Evolutionary conservation across 805 yeast species (phyloP).

Genomic region (Torulaspora microellipsoides): DNA sequence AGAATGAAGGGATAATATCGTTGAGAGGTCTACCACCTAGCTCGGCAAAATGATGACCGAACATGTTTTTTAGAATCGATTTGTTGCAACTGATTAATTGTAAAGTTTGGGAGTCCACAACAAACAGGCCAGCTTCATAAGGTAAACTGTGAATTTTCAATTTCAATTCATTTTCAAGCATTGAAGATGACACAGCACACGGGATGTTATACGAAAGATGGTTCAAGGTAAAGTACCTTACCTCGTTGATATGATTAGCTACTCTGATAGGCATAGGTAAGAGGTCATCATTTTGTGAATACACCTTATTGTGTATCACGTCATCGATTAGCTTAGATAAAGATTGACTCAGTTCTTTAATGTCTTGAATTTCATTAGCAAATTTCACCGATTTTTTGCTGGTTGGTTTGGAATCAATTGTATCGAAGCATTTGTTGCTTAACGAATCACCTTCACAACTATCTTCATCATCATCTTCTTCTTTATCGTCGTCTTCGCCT

Average conservation of each 20-base stretch:
- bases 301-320: slow-evolving; percentile 26
- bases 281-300: slow-evolving; percentile 27
- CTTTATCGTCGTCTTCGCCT: slow-evolving; percentile 45
- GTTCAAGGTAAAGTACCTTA: slow-evolving; percentile 59
- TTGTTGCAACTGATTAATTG: slow-evolving; percentile 68
- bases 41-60: slow-evolving; percentile 55
- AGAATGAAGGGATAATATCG: slow-evolving; percentile 59
- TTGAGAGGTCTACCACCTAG: slow-evolving; percentile 48
- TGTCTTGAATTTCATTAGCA: slow-evolving; percentile 25
- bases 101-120: slow-evolving; percentile 49
- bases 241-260: slow-evolving; percentile 45
- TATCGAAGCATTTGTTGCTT: background rate
- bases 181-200: slow-evolving; percentile 64
- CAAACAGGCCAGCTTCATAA: slow-evolving; percentile 81
- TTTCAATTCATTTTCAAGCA: slow-evolving; percentile 47
- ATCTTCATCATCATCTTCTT: slow-evolving; percentile 1
- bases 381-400: slow-evolving; percentile 27
- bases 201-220: slow-evolving; percentile 51
- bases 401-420: background rate
- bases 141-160: slow-evolving; percentile 74
- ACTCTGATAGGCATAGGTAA: slow-evolving; percentile 36
- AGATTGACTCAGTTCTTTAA: slow-evolving; percentile 27
- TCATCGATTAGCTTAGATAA: slow-evolving; percentile 26
- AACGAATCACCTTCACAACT: no score
- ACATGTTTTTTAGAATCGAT: slow-evolving; percentile 71